Base-by-base conservation (phyloP, 257 asterid species). In the Nicotiana otophora region DNA sequence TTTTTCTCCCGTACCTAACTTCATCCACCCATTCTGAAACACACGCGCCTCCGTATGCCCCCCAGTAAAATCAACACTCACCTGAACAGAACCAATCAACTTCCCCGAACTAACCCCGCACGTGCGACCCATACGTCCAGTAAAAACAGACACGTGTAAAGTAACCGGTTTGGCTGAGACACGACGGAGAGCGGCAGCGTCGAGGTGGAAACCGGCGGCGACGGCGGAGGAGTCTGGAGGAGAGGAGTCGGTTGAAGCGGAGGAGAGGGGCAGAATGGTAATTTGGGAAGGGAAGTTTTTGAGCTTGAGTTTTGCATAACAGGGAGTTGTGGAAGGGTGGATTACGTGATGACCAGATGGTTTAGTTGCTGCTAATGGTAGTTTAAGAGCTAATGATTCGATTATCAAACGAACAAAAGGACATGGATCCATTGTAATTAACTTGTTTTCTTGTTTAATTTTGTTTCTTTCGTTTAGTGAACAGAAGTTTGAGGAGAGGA, bases 351-450 rank as follows among this genome's bases (percentile, higher is more conserved):
- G 70, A 9, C 92, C 89, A 74, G 98, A 89, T 26, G 92, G 90
- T 7, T 86, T 83, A 77, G 90, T 72, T 76, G 93, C 85, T 72
- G 92, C 85, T 31, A 86, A 74, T 14, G 93, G 93, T 58, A 91
- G 93, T 69, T 92, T 91, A 0, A 95, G 84, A 10, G 97, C 91
- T 19, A 95, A 36, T 28, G 99, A 90, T 80, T 95, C 98, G 16
- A 95, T 85, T 34, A 88, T 91, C 19, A 95, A 42, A 15, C 98
- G 97, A 34, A 92, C 94, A 61, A 95, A 95, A 1, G 99, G 99
- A 83, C 98, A 95, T 14, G 99, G 99, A 95, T 95, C 99, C 99
- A 95, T 95, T 74, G 26, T 51, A 51, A 58, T 58, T 0, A 17
- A 15, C 1, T 69, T 39, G n/a, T 69, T n/a, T 63, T 63, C 36